phyloP scores from a whole-genome alignment of 345 rosid genomes.

The Citrus medica region DNA sequence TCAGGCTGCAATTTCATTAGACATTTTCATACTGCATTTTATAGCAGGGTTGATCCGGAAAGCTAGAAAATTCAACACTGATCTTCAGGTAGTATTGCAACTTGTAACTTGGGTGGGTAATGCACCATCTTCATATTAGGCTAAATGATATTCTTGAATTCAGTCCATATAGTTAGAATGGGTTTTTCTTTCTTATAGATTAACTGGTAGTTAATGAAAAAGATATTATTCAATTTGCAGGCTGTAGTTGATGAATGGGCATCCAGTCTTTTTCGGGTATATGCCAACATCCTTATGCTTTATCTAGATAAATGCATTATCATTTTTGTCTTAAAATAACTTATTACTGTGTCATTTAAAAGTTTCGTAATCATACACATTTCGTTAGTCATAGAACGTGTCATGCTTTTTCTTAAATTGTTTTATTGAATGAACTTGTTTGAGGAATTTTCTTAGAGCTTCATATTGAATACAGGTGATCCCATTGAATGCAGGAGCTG shows the following conservation, averaged over 20 bases:
- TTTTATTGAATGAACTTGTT: conserved; percentile 16
- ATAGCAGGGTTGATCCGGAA: conserved; percentile 68
- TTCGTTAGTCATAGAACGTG: conserved; percentile 1
- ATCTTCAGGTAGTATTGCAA: conserved; percentile 62
- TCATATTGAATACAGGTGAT: conserved; percentile 98
- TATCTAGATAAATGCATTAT: neutral
- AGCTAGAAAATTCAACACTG: conserved; percentile 72
- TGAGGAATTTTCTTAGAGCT: conserved; percentile 78
- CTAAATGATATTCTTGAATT: neutral
- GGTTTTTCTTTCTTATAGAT: neutral
- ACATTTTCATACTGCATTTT: conserved; percentile 76
- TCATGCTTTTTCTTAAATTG: conserved; percentile 4
- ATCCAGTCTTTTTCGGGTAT: conserved; percentile 89
- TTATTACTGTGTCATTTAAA: neutral
- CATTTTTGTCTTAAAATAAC: neutral
- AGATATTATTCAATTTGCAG: conserved; percentile 42
- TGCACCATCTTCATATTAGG: neutral
- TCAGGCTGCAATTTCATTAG: conserved; percentile 86
- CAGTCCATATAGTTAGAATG: neutral
- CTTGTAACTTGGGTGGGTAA: neutral
- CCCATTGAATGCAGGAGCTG: conserved; percentile 99
- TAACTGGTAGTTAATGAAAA: conserved; percentile 16
- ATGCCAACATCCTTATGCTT: conserved; percentile 15
- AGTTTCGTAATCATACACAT: neutral
- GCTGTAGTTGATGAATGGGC: conserved; percentile 98